phyloP scores from a whole-genome alignment of 805 yeast species.

The Kockiozyma suomiensis region DNA sequence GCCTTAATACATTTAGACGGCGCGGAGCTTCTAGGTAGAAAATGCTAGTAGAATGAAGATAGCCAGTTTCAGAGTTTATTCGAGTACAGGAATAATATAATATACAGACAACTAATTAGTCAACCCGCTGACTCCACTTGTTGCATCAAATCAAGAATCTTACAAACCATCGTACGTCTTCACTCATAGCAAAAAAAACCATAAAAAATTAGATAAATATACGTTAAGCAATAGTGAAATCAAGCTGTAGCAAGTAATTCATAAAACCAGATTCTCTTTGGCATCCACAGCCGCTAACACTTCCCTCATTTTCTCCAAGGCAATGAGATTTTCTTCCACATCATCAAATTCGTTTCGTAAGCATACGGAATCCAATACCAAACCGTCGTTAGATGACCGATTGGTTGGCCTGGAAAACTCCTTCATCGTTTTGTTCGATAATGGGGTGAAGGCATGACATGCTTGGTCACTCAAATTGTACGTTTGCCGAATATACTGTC shows the following conservation, averaged over 20 bases:
- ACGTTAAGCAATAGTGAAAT: background rate
- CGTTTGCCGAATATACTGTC: slow-evolving; percentile 19
- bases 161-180: too few relatives aligned
- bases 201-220: background rate
- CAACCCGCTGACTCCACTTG: too few relatives aligned
- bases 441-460: slow-evolving; percentile 17
- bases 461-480: slow-evolving; percentile 22
- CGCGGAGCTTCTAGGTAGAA: too few relatives aligned
- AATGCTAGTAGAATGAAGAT: too few relatives aligned
- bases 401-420: slow-evolving; percentile 13
- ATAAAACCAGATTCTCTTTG: background rate
- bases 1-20: too few relatives aligned
- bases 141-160: too few relatives aligned
- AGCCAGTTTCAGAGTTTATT: too few relatives aligned
- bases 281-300: slow-evolving; percentile 15
- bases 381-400: background rate
- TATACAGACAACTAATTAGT: too few relatives aligned
- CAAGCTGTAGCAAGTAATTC: too few relatives aligned
- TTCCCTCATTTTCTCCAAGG: slow-evolving; percentile 8
- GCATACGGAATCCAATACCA: slow-evolving; percentile 12
- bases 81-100: too few relatives aligned
- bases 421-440: slow-evolving; percentile 7
- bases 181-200: background rate
- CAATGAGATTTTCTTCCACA: background rate
- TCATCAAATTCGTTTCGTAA: slow-evolving; percentile 10